A percentile compares a stretch with the other conserved stretches of the same genome.
Conservation (phyloP, 768 basidiomycete species). For the Mycena haematopus region DNA sequence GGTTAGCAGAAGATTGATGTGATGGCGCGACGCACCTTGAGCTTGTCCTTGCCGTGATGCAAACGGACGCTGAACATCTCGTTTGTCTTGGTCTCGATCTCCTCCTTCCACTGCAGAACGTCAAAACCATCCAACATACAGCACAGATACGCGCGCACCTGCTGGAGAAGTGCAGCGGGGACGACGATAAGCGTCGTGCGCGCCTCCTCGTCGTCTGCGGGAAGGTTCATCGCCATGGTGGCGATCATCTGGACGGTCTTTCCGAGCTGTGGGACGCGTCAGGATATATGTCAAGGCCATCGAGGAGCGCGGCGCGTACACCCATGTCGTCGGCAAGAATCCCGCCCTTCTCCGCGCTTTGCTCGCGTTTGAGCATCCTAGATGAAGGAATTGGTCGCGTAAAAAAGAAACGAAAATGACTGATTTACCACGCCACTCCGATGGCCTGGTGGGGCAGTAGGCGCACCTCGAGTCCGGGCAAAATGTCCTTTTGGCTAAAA, state of each 20-base stretch:
- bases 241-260: conserved; percentile 86
- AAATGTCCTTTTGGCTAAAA: conserved; percentile 54
- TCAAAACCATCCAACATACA: not conserved
- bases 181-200: conserved; percentile 77
- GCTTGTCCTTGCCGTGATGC: conserved; percentile 75
- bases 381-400: not conserved
- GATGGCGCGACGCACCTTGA: conserved; percentile 45
- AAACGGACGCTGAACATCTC: conserved; percentile 66
- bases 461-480: conserved; percentile 74
- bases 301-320: conserved; percentile 43
- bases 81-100: conserved; percentile 72
- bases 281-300: conserved; percentile 10
- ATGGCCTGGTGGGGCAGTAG: conserved; percentile 79
- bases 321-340: conserved; percentile 81
- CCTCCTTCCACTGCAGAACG: conserved; percentile 67
- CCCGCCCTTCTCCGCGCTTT: conserved; percentile 58
- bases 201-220: conserved; percentile 48
- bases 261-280: conserved; percentile 34
- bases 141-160: conserved; percentile 46
- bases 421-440: conserved; percentile 69
- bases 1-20: no score
- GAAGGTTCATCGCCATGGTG: conserved; percentile 72
- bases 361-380: conserved; percentile 77
- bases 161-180: conserved; percentile 75
- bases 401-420: conserved; percentile 16